Evolutionary conservation across 345 rosid genomes (phyloP).

Genomic region (Citrus unshiu): DNA sequence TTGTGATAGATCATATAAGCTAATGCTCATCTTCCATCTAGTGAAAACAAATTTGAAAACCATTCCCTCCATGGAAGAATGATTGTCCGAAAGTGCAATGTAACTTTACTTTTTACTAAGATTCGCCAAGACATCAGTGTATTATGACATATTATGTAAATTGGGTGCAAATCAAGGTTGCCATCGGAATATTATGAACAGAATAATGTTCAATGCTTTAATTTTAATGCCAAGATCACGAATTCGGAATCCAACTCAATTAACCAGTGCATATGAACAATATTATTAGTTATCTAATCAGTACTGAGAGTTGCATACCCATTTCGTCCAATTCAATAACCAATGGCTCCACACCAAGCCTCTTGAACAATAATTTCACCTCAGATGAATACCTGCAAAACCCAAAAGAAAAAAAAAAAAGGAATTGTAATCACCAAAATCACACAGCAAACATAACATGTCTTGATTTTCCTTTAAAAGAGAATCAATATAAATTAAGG

Average conservation of each 20-base stretch:
- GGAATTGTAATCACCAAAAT: not conserved
- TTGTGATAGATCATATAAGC: not conserved
- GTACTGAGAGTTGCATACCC: conserved; percentile 42
- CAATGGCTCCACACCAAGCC: conserved; percentile 66
- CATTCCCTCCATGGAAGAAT: not conserved
- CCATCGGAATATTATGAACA: not conserved
- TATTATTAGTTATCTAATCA: not conserved
- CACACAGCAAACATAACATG: not conserved
- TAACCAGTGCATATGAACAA: not conserved
- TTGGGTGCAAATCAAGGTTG: not conserved
- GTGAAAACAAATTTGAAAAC: not conserved
- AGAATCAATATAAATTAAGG: not conserved
- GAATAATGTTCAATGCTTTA: not conserved
- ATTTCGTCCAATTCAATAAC: conserved; percentile 88
- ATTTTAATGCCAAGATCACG: not conserved
- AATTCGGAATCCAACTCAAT: not conserved
- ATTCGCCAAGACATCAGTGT: not conserved
- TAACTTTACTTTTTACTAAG: not conserved
- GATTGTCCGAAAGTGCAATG: not conserved
- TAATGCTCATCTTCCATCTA: not conserved
- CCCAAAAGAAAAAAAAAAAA: not conserved
- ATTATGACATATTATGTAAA: not conserved
- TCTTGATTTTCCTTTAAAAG: not conserved
- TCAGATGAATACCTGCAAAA: conserved; percentile 72
- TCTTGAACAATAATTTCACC: conserved; percentile 85